Percentiles rank a stretch among this genome's conserved stretches.
Evolutionary conservation across 805 yeast species (phyloP).

Genomic region (Pichia rugopelliculosa): DNA sequence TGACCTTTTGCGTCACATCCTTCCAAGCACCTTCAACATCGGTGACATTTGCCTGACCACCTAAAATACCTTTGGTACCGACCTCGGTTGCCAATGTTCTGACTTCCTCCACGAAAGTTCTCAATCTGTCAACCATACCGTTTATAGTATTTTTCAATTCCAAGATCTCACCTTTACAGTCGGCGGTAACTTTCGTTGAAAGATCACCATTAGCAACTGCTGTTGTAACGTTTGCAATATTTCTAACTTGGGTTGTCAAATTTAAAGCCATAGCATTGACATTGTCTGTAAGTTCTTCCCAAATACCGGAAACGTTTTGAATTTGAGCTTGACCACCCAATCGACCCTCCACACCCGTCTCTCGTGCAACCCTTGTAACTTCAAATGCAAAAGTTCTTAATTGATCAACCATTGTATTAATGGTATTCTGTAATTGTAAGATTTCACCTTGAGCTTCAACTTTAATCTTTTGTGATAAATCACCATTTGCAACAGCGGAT

Average conservation of each 20-base stretch:
- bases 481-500: constrained; percentile 83
- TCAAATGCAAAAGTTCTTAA: constrained; percentile 77
- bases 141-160: constrained; percentile 78
- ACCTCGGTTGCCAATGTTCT: constrained; percentile 85
- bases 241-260: constrained; percentile 80
- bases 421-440: constrained; percentile 75
- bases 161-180: constrained; percentile 72
- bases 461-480: constrained; percentile 71
- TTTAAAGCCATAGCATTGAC: constrained; percentile 88
- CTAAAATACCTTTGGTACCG: constrained; percentile 75
- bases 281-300: constrained; percentile 82
- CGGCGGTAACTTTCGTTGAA: constrained; percentile 78
- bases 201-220: constrained; percentile 83
- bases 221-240: constrained; percentile 80
- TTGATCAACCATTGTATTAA: constrained; percentile 85
- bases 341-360: constrained; percentile 84
- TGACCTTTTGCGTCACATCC: constrained; percentile 80
- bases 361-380: constrained; percentile 80
- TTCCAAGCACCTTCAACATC: constrained; percentile 90
- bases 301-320: constrained; percentile 74
- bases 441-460: constrained; percentile 92
- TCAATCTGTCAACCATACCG: constrained; percentile 82
- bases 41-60: constrained; percentile 82
- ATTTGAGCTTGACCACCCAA: constrained; percentile 84
- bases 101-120: constrained; percentile 75